Evolutionary conservation across 352 stramenopile genomes (phyloP).

Genomic region (Pythium biforme): DNA sequence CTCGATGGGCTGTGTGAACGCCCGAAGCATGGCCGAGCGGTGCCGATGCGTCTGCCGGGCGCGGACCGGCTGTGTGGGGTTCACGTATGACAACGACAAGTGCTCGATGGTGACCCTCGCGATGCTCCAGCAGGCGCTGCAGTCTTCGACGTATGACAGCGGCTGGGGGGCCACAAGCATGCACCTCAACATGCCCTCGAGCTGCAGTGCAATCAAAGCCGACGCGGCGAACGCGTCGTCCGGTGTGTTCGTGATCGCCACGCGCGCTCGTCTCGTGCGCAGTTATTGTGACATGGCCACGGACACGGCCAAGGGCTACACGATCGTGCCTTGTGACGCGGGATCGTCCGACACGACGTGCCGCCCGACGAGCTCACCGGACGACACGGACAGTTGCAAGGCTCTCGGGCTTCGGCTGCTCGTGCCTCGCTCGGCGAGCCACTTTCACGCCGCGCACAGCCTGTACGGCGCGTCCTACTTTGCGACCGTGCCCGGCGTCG

Average conservation of each 20-base stretch:
- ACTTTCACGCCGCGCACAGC: conserved; percentile 45
- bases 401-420: conserved; percentile 45
- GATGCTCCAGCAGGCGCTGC: conserved; percentile 40
- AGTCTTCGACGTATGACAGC: conserved; percentile 30
- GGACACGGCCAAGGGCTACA: conserved; percentile 54
- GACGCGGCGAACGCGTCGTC: conserved; percentile 31
- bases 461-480: conserved; percentile 55
- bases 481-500: conserved; percentile 45
- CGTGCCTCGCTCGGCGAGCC: conserved; percentile 45
- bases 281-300: conserved; percentile 58
- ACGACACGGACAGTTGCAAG: conserved; percentile 52
- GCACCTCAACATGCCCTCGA: conserved; percentile 56
- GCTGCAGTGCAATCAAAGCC: conserved; percentile 52
- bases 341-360: conserved; percentile 37
- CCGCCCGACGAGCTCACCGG: conserved; percentile 29
- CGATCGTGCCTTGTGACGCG: conserved; percentile 44
- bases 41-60: conserved; percentile 48
- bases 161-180: conserved; percentile 27
- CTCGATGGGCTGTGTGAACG: conserved; percentile 28
- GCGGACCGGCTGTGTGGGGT: conserved; percentile 37
- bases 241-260: conserved; percentile 47
- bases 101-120: conserved; percentile 40
- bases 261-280: conserved; percentile 34
- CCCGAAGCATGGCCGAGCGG: conserved; percentile 38
- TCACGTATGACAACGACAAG: conserved; percentile 37